A percentile compares a stretch with the other conserved stretches of the same genome.
Conservation (phyloP, 2,329 filamentous ascomycete species). For the Venturia pyrina region DNA sequence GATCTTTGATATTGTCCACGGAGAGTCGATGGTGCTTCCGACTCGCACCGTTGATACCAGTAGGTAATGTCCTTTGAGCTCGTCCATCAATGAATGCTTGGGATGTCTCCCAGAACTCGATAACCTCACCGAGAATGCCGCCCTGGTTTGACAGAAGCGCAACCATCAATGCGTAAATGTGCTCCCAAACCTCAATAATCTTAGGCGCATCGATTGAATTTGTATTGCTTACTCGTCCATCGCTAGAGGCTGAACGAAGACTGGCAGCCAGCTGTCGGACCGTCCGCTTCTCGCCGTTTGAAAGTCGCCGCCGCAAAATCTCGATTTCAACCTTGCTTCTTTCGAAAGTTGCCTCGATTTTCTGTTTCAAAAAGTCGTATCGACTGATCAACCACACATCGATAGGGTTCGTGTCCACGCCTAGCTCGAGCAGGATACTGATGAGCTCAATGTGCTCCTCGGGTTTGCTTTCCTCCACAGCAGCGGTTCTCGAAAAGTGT, state of each 20-base stretch:
- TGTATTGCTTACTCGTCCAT: conserved; percentile 29
- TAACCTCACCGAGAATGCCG: conserved; percentile 77
- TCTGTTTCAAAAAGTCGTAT: conserved; percentile 80
- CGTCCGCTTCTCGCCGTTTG: conserved; percentile 61
- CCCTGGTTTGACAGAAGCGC: conserved; percentile 62
- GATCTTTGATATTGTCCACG: conserved; percentile 55
- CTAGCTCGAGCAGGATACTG: conserved; percentile 77
- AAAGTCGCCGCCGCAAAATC: conserved; percentile 72
- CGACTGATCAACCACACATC: conserved; percentile 91
- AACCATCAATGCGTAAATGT: conserved; percentile 63
- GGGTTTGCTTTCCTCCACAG: conserved; percentile 41
- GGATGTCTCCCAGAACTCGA: conserved; percentile 90
- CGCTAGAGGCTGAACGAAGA: conserved; percentile 52
- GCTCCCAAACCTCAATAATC: conserved; percentile 87
- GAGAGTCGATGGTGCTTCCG: conserved; percentile 72
- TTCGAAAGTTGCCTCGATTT: conserved; percentile 70
- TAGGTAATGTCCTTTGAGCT: conserved; percentile 68
- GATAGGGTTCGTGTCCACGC: conserved; percentile 91
- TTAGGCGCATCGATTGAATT: conserved; percentile 65
- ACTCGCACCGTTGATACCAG: conserved; percentile 73
- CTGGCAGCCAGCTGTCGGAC: conserved; percentile 62
- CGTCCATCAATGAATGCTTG: conserved; percentile 83
- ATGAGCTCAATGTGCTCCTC: conserved; percentile 94
- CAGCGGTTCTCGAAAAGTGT: conserved; percentile 39
- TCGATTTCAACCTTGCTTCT: conserved; percentile 89